These are phyloP conservation scores for Leccinum boreale DNA, from an alignment of 768 basidiomycete genomes.

Conservation along the genomic window DNA sequence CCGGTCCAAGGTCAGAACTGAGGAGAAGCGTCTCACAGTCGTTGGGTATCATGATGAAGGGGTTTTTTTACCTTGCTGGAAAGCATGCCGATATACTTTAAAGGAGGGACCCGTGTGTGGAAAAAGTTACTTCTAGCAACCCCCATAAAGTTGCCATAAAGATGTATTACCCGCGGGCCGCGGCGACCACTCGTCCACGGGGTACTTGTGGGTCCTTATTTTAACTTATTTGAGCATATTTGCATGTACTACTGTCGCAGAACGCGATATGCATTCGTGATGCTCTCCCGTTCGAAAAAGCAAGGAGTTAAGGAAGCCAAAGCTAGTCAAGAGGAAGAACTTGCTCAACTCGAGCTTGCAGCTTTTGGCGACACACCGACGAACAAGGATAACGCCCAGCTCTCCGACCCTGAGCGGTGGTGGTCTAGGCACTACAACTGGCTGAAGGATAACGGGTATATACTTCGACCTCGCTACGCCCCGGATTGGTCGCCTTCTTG, in stretches of 20 bases:
- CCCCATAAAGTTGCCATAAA: too few relatives aligned
- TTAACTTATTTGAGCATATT: background rate
- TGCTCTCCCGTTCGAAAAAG: background rate
- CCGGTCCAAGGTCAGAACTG: too few relatives aligned
- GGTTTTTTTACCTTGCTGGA: too few relatives aligned
- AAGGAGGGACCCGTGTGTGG: too few relatives aligned
- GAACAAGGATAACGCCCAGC: background rate
- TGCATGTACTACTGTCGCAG: background rate
- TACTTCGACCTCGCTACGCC: conserved; percentile 18
- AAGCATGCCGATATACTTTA: too few relatives aligned
- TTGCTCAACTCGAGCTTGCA: background rate
- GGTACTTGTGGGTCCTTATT: conserved; percentile 3
- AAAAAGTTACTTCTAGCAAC: too few relatives aligned
- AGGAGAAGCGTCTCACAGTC: too few relatives aligned
- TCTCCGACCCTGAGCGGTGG: conserved; percentile 9
- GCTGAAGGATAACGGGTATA: conserved; percentile 14
- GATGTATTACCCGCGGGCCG: too few relatives aligned
- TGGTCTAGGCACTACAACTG: conserved; percentile 12
- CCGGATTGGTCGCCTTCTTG: conserved; percentile 23
- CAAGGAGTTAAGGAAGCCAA: background rate
- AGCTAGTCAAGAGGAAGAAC: background rate
- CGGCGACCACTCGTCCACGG: background rate
- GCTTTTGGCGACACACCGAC: background rate
- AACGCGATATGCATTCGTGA: too few relatives aligned
- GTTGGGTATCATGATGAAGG: too few relatives aligned